Conservation (phyloP, 2,329 filamentous ascomycete species). For the Paraconiothyrium sp. region DNA sequence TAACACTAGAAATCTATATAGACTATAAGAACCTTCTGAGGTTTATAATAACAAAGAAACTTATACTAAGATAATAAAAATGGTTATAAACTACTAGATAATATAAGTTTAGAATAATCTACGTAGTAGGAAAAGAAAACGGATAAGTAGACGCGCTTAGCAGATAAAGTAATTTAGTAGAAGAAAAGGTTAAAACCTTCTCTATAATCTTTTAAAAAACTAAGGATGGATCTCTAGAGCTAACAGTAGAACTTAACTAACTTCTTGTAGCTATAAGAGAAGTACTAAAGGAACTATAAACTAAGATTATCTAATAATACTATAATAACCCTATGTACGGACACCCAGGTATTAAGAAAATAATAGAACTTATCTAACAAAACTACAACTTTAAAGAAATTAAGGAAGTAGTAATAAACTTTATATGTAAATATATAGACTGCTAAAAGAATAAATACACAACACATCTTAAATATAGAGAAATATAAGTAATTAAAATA, state of each 20-base stretch:
- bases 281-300: not conserved
- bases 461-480: conserved; percentile 14
- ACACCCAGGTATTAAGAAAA: conserved; percentile 4
- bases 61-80: too few species aligned
- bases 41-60: too few species aligned
- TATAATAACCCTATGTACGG: conserved; percentile 2
- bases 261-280: not conserved
- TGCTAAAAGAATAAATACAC: conserved; percentile 16
- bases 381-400: conserved; percentile 2
- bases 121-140: not conserved
- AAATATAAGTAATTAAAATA: conserved; percentile 18
- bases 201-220: not conserved
- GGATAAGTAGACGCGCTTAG: not conserved
- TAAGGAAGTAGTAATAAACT: conserved; percentile 3
- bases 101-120: not conserved
- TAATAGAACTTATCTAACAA: conserved; percentile 1
- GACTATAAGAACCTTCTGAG: too few species aligned
- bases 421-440: conserved; percentile 1
- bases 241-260: conserved; percentile 3
- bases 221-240: not conserved
- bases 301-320: not conserved
- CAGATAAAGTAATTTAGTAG: conserved; percentile 1
- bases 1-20: too few species aligned
- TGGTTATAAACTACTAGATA: too few species aligned
- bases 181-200: not conserved